These are phyloP conservation scores for Henckelia pumila DNA, from an alignment of 257 asterid genomes.

Conservation along the genomic window DNA sequence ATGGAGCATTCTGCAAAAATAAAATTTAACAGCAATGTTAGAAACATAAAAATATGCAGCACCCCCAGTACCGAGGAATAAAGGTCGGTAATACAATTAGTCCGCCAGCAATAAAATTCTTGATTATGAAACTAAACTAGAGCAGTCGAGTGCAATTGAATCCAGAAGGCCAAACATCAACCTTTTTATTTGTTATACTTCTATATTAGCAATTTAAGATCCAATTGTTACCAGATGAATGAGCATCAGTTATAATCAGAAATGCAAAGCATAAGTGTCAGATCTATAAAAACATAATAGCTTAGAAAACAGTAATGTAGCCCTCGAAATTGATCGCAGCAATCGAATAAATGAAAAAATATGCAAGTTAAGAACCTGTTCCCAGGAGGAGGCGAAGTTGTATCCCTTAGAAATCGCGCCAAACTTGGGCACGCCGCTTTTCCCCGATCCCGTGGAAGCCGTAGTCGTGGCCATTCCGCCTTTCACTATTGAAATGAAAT, in stretches of 20 bases:
- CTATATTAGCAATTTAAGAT: neutral
- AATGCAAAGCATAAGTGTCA: constrained; percentile 11
- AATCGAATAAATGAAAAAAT: constrained; percentile 4
- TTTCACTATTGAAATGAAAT: constrained; percentile 13
- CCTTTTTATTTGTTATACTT: neutral
- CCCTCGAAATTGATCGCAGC: constrained; percentile 13
- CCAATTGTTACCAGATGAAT: neutral
- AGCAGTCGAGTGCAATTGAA: constrained; percentile 5
- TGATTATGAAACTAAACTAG: constrained; percentile 5
- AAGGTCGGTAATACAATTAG: neutral
- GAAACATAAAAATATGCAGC: constrained; percentile 4
- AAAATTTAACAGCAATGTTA: neutral
- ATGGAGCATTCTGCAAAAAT: constrained; percentile 67
- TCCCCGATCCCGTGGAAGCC: constrained; percentile 39
- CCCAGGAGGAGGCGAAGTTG: constrained; percentile 96
- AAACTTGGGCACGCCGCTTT: constrained; percentile 53
- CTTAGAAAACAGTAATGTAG: constrained; percentile 3
- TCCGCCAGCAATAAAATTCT: neutral
- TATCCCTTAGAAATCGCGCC: constrained; percentile 92
- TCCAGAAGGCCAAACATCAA: constrained; percentile 4
- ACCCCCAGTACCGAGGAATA: neutral
- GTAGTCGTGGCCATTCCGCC: constrained; percentile 46
- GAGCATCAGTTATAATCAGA: neutral
- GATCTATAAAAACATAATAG: constrained; percentile 22
- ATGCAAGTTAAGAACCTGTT: constrained; percentile 49